Conservation (phyloP, 2,329 filamentous ascomycete genomes). For the Trichoderma koningii region DNA sequence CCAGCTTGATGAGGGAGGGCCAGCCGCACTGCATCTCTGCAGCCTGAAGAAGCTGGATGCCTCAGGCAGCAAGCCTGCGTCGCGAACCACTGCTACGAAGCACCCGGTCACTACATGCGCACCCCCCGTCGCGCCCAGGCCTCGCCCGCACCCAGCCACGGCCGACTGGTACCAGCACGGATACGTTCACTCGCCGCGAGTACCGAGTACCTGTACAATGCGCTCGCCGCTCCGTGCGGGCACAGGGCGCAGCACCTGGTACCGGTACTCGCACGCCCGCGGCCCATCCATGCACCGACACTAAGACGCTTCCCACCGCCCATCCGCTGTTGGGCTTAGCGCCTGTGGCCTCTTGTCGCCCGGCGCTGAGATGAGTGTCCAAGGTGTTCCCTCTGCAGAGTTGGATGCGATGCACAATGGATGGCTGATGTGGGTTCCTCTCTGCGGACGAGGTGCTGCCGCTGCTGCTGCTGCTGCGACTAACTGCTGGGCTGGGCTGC, state of each 20-base stretch:
- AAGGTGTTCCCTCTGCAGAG: neutral
- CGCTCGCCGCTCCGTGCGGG: neutral
- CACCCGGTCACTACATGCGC: constrained; percentile 21
- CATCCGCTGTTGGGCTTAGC: constrained; percentile 43
- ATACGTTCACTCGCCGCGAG: too few species aligned
- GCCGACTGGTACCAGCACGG: constrained; percentile 1
- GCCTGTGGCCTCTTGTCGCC: constrained; percentile 31
- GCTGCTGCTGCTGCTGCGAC: neutral
- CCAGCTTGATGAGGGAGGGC: neutral
- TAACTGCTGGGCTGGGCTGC: neutral
- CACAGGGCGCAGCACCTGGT: neutral
- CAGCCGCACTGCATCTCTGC: neutral
- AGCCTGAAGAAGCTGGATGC: neutral
- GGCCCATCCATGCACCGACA: constrained; percentile 30
- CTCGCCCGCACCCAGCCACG: neutral
- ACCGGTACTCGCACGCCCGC: constrained; percentile 22
- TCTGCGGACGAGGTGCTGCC: neutral
- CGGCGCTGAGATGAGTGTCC: constrained; percentile 21
- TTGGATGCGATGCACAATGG: neutral
- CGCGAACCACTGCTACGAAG: neutral
- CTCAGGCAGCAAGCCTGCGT: constrained; percentile 5
- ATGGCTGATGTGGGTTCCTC: too few species aligned
- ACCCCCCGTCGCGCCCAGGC: constrained; percentile 20
- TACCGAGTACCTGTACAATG: neutral
- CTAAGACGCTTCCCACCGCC: constrained; percentile 43